Conservation (phyloP, 306 rosid genomes). For the Betula pendula region DNA sequence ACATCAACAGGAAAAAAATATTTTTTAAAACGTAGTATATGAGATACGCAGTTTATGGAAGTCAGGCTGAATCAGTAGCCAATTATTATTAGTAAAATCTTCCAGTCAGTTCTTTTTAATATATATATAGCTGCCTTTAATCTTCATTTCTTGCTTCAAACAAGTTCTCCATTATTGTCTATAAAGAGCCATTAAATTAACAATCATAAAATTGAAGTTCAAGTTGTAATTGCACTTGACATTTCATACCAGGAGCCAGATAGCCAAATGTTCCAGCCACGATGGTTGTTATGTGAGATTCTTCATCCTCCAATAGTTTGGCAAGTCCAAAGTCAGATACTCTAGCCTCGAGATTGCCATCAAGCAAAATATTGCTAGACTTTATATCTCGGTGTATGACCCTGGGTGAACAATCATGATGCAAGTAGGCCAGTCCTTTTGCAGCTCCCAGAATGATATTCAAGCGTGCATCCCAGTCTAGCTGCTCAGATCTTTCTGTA, state of each 20-base stretch:
- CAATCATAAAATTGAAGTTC: neutral
- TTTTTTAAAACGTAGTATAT: neutral
- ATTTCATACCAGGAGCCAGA: constrained; percentile 88
- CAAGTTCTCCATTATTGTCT: neutral
- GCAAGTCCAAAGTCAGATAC: constrained; percentile 99
- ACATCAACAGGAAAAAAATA: neutral
- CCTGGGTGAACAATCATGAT: constrained; percentile 98
- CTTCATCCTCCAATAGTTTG: constrained; percentile 92
- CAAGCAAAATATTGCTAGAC: constrained; percentile 94
- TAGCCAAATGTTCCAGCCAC: constrained; percentile 99
- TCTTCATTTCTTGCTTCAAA: neutral
- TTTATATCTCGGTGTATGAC: constrained; percentile 96
- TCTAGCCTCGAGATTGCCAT: constrained; percentile 90
- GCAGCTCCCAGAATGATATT: constrained; percentile 97
- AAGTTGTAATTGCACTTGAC: neutral
- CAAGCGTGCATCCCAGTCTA: constrained; percentile 97
- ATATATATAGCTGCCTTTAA: neutral
- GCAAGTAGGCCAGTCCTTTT: constrained; percentile 97
- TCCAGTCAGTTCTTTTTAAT: neutral
- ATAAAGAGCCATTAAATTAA: neutral
- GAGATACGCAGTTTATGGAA: neutral
- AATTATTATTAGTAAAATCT: neutral
- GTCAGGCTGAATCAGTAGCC: neutral
- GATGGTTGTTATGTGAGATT: constrained; percentile 92
- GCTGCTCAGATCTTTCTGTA: constrained; percentile 83